Percentiles rank a stretch among this genome's conserved stretches.
phyloP scores from a whole-genome alignment of 495 filamentous ascomycete genomes.

The Glonium stellatum region DNA sequence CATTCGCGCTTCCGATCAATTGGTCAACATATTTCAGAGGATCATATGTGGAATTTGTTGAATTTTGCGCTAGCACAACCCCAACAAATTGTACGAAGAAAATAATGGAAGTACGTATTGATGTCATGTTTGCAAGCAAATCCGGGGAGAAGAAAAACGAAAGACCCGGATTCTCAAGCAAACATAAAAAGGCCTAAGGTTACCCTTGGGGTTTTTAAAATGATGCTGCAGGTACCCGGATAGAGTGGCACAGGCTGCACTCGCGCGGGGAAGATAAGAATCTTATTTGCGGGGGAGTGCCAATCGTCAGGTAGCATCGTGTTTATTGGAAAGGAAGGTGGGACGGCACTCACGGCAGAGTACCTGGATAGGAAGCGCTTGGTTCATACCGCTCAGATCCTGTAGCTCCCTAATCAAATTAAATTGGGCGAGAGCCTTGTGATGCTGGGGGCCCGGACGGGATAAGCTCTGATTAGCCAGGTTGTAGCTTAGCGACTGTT shows the following conservation, averaged over 20 bases:
- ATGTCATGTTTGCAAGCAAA: not conserved
- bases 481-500: not conserved
- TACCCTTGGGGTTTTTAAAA: not conserved
- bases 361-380: not conserved
- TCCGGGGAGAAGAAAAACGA: not conserved
- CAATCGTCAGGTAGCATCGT: not conserved
- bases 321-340: not conserved
- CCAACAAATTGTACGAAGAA: constrained; percentile 9
- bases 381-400: not conserved
- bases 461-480: not conserved
- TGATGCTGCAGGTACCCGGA: not conserved
- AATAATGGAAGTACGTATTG: not conserved
- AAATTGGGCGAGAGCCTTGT: not conserved
- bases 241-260: not conserved
- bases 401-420: not conserved
- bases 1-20: constrained; percentile 35
- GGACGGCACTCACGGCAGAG: not conserved
- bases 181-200: not conserved
- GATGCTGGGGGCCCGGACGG: not conserved
- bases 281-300: not conserved
- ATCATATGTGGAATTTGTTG: constrained; percentile 7
- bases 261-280: not conserved
- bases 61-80: constrained; percentile 11
- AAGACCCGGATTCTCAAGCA: not conserved
- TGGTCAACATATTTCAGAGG: constrained; percentile 33